Conservation (phyloP, 192 early-diverging fungal species). For the Dissophora ornata region DNA sequence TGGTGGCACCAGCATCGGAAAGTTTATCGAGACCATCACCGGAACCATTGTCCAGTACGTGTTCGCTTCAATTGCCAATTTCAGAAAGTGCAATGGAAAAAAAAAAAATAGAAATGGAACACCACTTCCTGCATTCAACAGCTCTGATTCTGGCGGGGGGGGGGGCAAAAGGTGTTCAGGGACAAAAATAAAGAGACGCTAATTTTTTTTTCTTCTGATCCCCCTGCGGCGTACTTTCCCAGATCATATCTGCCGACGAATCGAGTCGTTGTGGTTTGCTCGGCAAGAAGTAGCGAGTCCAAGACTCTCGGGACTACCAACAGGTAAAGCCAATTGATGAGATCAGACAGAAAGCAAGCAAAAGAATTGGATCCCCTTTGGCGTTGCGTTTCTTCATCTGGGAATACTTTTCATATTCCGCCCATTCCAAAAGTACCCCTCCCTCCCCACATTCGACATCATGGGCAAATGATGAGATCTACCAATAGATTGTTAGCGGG, state of each 20-base stretch:
- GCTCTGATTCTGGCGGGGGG: too few relatives aligned
- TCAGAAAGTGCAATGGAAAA: too few relatives aligned
- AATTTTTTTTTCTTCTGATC: not conserved
- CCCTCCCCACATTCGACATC: too few relatives aligned
- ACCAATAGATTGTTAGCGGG: conserved; percentile 18
- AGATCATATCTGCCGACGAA: conserved; percentile 75
- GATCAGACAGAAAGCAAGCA: not conserved
- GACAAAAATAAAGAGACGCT: too few relatives aligned
- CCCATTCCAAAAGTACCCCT: not conserved
- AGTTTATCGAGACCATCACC: conserved; percentile 76
- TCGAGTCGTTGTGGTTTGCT: conserved; percentile 89
- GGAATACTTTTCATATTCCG: conserved; percentile 13
- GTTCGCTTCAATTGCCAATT: not conserved
- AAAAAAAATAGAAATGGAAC: not conserved
- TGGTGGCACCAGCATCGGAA: conserved; percentile 97
- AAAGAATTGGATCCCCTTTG: conserved; percentile 12
- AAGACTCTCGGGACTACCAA: conserved; percentile 94
- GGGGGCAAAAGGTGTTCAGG: too few relatives aligned
- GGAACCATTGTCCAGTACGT: conserved; percentile 86
- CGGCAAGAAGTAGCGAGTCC: conserved; percentile 88
- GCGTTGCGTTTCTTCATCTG: too few relatives aligned
- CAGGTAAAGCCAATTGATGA: conserved; percentile 52
- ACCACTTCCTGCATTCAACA: not conserved
- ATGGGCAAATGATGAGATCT: conserved; percentile 35
- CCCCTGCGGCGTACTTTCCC: not conserved